phyloP scores from a whole-genome alignment of 2,329 filamentous ascomycete species.

The Colletotrichum sojae region DNA sequence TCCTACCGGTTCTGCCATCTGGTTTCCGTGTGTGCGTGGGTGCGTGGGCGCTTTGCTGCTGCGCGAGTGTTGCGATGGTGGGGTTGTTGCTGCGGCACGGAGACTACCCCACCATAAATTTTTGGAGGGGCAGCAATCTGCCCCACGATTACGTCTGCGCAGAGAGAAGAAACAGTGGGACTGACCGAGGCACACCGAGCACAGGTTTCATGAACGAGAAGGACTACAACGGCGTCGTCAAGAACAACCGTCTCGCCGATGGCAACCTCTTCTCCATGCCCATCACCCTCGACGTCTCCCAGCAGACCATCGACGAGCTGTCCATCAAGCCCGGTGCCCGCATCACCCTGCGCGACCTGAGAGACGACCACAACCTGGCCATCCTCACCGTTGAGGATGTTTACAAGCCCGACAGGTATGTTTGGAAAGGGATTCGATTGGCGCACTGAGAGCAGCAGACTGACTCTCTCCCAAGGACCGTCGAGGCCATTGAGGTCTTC shows the following conservation, averaged over 20 bases:
- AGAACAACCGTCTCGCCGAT: slow-evolving; percentile 86
- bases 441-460: slow-evolving; percentile 64
- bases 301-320: slow-evolving; percentile 80
- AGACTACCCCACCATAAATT: slow-evolving; percentile 36
- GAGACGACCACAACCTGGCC: slow-evolving; percentile 95
- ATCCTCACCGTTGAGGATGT: slow-evolving; percentile 97
- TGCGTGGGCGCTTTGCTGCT: neutral
- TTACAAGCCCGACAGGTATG: slow-evolving; percentile 95
- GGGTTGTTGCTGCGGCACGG: slow-evolving; percentile 36
- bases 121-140: slow-evolving; percentile 28
- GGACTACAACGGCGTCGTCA: slow-evolving; percentile 94
- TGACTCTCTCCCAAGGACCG: slow-evolving; percentile 66
- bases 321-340: slow-evolving; percentile 85
- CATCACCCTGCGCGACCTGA: slow-evolving; percentile 92
- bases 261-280: slow-evolving; percentile 97
- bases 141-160: slow-evolving; percentile 33
- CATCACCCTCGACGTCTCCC: slow-evolving; percentile 90
- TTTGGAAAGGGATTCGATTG: slow-evolving; percentile 46
- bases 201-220: slow-evolving; percentile 96
- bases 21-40: neutral
- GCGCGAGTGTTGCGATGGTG: slow-evolving; percentile 32
- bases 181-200: slow-evolving; percentile 33
- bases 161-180: slow-evolving; percentile 13
- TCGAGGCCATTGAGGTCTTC: slow-evolving; percentile 95
- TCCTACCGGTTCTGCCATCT: neutral